These are phyloP conservation scores for Penicillium pancosmium DNA, from an alignment of 495 filamentous ascomycete species.

Conservation along the genomic window DNA sequence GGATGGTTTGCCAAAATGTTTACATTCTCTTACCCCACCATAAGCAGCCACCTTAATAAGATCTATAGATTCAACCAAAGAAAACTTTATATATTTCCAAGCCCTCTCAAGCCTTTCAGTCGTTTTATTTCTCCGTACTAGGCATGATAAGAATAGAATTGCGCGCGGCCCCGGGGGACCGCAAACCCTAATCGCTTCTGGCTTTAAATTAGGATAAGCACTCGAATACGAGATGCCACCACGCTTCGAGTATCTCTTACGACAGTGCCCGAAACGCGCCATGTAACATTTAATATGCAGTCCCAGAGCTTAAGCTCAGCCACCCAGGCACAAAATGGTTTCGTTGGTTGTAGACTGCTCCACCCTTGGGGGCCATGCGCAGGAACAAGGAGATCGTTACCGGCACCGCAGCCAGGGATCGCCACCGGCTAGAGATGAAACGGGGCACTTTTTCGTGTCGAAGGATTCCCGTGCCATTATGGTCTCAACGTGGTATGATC, in stretches of 20 bases:
- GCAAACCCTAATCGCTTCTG: not conserved
- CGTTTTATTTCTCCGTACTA: not conserved
- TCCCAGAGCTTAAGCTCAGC: constrained; percentile 2
- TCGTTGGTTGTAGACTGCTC: not conserved
- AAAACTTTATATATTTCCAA: not conserved
- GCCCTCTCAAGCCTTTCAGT: not conserved
- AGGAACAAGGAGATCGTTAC: not conserved
- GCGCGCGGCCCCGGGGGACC: not conserved
- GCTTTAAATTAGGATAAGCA: constrained; percentile 3
- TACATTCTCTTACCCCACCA: not conserved
- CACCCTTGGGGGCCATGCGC: not conserved
- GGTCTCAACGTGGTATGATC: not conserved
- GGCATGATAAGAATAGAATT: not conserved
- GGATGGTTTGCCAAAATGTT: not conserved
- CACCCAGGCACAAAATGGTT: not conserved
- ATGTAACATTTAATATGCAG: constrained; percentile 4
- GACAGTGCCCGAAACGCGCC: not conserved
- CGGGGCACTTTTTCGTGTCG: not conserved
- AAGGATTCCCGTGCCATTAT: not conserved
- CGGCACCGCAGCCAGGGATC: not conserved
- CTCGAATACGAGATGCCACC: not conserved
- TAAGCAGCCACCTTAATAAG: not conserved
- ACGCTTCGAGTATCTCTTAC: constrained; percentile 6
- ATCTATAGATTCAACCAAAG: not conserved
- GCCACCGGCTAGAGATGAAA: not conserved